Evolutionary conservation across 805 yeast genomes (phyloP).

Genomic region (Yarrowia bubula): DNA sequence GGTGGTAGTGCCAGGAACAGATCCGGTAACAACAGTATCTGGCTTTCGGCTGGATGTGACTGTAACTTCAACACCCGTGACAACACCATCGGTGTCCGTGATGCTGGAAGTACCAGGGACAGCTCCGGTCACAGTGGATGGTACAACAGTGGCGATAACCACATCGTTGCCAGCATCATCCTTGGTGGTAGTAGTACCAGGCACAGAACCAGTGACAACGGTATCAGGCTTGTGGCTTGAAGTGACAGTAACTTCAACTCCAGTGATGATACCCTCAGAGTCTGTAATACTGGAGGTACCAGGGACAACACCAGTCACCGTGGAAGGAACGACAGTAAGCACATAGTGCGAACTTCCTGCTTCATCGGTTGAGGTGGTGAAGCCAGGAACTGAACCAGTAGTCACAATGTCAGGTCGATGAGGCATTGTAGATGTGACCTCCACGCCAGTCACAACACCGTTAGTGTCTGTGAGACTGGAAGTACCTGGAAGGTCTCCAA

Average conservation of each 20-base stretch:
- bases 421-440: neutral
- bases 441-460: neutral
- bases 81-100: neutral
- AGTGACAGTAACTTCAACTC: neutral
- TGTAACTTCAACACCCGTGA: neutral
- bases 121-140: neutral
- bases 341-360: neutral
- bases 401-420: neutral
- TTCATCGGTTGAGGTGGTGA: neutral
- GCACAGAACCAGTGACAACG: neutral
- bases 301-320: neutral
- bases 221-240: neutral
- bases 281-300: neutral
- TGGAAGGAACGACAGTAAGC: neutral
- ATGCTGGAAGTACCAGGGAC: neutral
- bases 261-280: neutral
- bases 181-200: neutral
- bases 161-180: neutral
- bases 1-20: too few relatives aligned
- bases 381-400: neutral
- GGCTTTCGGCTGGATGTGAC: neutral
- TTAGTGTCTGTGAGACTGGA: neutral
- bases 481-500: neutral
- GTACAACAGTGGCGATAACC: neutral
- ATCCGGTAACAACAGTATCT: neutral